These are phyloP conservation scores for Pseudogymnoascus sp. DNA, from an alignment of 2,329 filamentous ascomycete species.

Conservation along the genomic window DNA sequence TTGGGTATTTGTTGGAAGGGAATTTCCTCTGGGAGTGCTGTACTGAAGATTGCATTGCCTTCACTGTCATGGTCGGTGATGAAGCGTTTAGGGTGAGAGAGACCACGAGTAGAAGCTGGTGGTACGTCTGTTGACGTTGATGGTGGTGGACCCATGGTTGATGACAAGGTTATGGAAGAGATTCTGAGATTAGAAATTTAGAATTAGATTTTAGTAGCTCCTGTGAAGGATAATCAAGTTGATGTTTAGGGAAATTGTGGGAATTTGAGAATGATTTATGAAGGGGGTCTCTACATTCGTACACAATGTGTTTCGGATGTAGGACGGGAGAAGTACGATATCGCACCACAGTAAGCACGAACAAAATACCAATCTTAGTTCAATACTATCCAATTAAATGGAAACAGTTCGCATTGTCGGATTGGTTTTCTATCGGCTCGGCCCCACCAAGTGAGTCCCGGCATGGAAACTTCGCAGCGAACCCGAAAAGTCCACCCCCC, in stretches of 20 bases:
- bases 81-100: constrained; percentile 13
- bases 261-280: not conserved
- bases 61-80: constrained; percentile 20
- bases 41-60: constrained; percentile 20
- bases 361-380: not conserved
- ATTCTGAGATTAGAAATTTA: not conserved
- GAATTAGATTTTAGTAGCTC: not conserved
- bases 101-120: not conserved
- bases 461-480: not conserved
- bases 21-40: constrained; percentile 13
- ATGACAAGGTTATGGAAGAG: not conserved
- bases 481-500: not conserved
- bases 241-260: not conserved
- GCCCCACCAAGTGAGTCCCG: not conserved
- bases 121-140: not conserved
- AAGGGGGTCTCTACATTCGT: not conserved
- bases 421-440: not conserved
- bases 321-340: not conserved
- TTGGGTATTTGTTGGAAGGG: constrained; percentile 16
- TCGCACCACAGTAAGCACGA: not conserved
- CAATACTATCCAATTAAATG: not conserved
- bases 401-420: not conserved
- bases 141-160: not conserved
- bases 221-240: not conserved
- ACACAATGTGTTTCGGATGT: not conserved